Conservation (phyloP, 163 green algal species). For the Volvox carteri region DNA sequence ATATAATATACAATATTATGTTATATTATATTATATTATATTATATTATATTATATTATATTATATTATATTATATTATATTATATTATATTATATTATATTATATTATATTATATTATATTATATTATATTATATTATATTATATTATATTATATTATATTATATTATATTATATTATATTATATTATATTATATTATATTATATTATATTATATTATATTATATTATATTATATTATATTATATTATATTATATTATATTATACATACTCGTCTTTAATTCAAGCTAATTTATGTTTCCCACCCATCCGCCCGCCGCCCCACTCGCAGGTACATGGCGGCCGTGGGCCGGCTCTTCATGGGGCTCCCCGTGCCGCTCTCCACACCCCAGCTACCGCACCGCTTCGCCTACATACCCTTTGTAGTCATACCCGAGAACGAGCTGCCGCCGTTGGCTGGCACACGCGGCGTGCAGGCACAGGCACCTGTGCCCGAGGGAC, state of each 20-base stretch:
- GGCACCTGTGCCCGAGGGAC: neutral
- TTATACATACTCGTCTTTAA: neutral
- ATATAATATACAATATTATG: no score
- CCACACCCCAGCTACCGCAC: slow-evolving; percentile 38
- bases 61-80: no score
- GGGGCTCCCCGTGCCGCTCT: slow-evolving; percentile 20
- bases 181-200: no score
- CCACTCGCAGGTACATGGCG: slow-evolving; percentile 46
- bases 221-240: neutral
- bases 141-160: no score
- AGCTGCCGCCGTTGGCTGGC: slow-evolving; percentile 36
- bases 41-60: no score
- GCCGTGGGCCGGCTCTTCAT: slow-evolving; percentile 46
- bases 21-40: no score
- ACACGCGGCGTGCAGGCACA: neutral
- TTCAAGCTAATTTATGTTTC: neutral
- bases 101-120: no score
- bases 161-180: no score
- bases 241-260: neutral
- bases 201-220: no score
- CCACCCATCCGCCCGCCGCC: neutral
- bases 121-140: no score
- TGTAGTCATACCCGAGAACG: neutral
- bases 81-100: no score
- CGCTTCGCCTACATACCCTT: slow-evolving; percentile 27